A percentile compares a stretch with the other conserved stretches of the same genome.
phyloP scores from a whole-genome alignment of 1,284 basidiomycete genomes.

The Mycena citricolor region DNA sequence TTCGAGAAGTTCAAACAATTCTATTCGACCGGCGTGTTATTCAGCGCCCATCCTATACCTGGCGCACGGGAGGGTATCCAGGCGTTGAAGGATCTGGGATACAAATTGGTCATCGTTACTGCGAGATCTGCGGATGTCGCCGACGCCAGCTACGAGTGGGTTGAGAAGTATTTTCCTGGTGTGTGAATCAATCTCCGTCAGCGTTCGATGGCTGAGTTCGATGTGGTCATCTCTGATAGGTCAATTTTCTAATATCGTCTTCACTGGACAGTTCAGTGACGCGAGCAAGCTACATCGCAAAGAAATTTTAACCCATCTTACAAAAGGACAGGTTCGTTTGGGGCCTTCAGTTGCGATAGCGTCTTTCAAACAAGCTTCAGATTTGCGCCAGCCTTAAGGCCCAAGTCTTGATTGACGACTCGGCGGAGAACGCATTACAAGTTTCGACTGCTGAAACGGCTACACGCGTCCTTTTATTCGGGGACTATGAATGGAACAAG shows the following conservation, averaged over 20 bases:
- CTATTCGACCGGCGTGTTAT: slow-evolving; percentile 54
- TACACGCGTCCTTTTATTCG: slow-evolving; percentile 69
- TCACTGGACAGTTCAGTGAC: slow-evolving; percentile 62
- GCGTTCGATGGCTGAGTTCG: slow-evolving; percentile 38
- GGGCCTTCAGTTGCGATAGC: no score
- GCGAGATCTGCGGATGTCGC: slow-evolving; percentile 61
- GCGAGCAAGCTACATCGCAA: slow-evolving; percentile 41
- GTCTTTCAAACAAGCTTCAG: slow-evolving; percentile 33
- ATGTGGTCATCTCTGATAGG: slow-evolving; percentile 63
- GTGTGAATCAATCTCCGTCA: slow-evolving; percentile 13
- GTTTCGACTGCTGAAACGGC: slow-evolving; percentile 42
- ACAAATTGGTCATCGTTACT: slow-evolving; percentile 72
- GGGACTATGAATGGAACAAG: slow-evolving; percentile 76
- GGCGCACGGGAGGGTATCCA: slow-evolving; percentile 65
- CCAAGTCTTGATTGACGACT: slow-evolving; percentile 74
- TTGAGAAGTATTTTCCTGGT: slow-evolving; percentile 66
- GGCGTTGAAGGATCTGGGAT: slow-evolving; percentile 61
- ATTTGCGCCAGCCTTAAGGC: slow-evolving; percentile 65
- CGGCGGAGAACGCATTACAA: slow-evolving; percentile 71
- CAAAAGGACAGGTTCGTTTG: slow-evolving; percentile 66
- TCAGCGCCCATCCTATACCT: slow-evolving; percentile 53
- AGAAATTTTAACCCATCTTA: slow-evolving; percentile 57
- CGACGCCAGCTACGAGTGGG: slow-evolving; percentile 67
- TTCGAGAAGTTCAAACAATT: slow-evolving; percentile 61
- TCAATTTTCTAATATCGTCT: slow-evolving; percentile 14